Evolutionary conservation across 495 filamentous ascomycete genomes (phyloP).

Genomic region (Penicillium salamii): DNA sequence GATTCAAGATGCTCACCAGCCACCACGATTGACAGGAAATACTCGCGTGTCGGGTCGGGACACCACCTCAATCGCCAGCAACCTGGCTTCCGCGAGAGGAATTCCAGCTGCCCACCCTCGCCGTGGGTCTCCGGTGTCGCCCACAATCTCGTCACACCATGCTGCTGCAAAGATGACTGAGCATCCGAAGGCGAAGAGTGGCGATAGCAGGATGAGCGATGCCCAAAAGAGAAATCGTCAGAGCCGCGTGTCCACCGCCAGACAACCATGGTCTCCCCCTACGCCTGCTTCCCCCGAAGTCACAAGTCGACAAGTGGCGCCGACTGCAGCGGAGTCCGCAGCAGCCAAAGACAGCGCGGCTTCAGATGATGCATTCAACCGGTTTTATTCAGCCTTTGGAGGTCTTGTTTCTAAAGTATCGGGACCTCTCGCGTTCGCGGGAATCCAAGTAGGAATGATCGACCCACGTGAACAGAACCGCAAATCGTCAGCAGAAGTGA

Average conservation of each 20-base stretch:
- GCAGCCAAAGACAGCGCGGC: constrained; percentile 14
- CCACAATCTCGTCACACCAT: constrained; percentile 71
- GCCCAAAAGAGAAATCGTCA: constrained; percentile 24
- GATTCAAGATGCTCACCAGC: constrained; percentile 29
- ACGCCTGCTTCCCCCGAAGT: constrained; percentile 34
- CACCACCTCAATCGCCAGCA: constrained; percentile 85
- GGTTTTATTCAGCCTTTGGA: constrained; percentile 88
- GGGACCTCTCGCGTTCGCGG: constrained; percentile 86
- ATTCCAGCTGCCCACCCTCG: constrained; percentile 73
- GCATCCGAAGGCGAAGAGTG: constrained; percentile 43
- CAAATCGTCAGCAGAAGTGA: constrained; percentile 41
- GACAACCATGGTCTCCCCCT: constrained; percentile 39
- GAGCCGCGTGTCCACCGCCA: constrained; percentile 20
- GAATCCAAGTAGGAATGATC: constrained; percentile 70
- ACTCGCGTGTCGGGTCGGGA: constrained; percentile 59
- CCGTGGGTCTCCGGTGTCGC: constrained; percentile 56
- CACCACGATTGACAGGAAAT: constrained; percentile 36
- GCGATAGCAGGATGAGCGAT: constrained; percentile 35
- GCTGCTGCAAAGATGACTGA: constrained; percentile 69
- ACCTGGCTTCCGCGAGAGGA: constrained; percentile 83
- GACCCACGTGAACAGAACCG: constrained; percentile 43
- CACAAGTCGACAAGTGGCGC: constrained; percentile 34
- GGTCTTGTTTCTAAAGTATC: constrained; percentile 79
- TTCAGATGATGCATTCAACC: constrained; percentile 77
- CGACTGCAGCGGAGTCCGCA: constrained; percentile 15